Base-by-base conservation (phyloP, 2,329 filamentous ascomycete species). In the Fusarium poae region DNA sequence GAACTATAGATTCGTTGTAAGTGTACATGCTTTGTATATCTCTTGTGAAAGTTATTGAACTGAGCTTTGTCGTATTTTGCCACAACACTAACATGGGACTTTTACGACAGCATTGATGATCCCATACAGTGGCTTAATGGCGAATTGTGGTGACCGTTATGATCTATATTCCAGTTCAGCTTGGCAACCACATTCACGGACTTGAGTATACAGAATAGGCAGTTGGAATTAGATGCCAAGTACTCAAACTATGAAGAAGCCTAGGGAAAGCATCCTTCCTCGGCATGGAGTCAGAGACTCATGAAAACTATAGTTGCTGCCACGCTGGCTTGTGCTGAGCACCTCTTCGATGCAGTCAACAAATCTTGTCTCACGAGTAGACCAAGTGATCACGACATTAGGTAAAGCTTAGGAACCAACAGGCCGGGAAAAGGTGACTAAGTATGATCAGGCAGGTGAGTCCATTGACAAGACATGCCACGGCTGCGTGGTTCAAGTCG, bases 381-480 rank as follows among this genome's bases (percentile, higher is more conserved):
- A 12, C 16, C 45, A 13, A 20, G 20, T 20, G 21, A 49, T 34
- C 30, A 49, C 12, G 45, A 25, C 16, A 34, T 49, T 23, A 49
- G 29, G 5, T 23, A 25, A 49, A 25, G 3, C 16, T 25, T n/a
- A 43, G 25, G 40, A 5, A 9, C 23, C 23, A 43, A 25, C 40
- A 43, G 21, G 16, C 10, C 20, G 23, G 21, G 15, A 25, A 6
- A 12, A 18, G 11, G 8, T 46, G 15, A 23, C 64, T 67, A 67
- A 44, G 18, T 32, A 40, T 43, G 50, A 70, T 68, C 12, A 34
- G 67, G 67, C 63, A 70, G 67, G 67, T 70, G 54, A 68, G 54
- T 44, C n/a, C 23, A 52, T 43, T 18, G 21, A 21, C 23, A 30
- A 30, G 32, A 39, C 16, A 49, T 46, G 39, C 40, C 20, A 21